phyloP scores from a whole-genome alignment of 371 early-diverging fungal species.

The Smittium mucronatum region DNA sequence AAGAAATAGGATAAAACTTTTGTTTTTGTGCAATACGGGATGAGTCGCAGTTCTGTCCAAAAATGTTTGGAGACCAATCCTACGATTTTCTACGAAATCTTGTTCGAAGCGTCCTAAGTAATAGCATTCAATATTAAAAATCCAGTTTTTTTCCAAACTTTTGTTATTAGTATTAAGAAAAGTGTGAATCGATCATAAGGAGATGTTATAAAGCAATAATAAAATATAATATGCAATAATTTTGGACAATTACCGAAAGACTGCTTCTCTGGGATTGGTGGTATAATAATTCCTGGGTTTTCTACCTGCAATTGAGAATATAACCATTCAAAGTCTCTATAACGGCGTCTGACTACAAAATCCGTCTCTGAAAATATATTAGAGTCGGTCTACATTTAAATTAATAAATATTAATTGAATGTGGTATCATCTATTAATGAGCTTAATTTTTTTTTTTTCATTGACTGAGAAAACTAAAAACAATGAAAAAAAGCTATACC shows the following conservation, averaged over 20 bases:
- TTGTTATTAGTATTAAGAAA: no score
- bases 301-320: constrained; percentile 62
- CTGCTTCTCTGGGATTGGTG: constrained; percentile 89
- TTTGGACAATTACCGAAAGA: no score
- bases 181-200: no score
- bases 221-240: no score
- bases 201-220: no score
- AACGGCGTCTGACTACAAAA: constrained; percentile 71
- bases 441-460: no score
- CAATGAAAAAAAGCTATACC: no score
- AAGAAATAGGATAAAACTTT: constrained; percentile 71
- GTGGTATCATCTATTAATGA: no score
- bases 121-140: no score
- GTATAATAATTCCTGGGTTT: constrained; percentile 84
- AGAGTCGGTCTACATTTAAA: constrained; percentile 69
- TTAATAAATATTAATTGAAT: no score
- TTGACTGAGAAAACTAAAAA: no score
- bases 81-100: constrained; percentile 83
- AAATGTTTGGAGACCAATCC: constrained; percentile 71
- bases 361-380: constrained; percentile 57
- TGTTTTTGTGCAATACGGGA: constrained; percentile 69
- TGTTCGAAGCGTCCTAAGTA: constrained; percentile 91
- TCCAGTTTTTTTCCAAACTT: no score
- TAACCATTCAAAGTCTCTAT: constrained; percentile 90
- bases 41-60: constrained; percentile 68